Percentiles rank a stretch among this genome's conserved stretches.
Conservation (phyloP, 371 early-diverging fungal genomes). For the Syncephalis plumigaleata region DNA sequence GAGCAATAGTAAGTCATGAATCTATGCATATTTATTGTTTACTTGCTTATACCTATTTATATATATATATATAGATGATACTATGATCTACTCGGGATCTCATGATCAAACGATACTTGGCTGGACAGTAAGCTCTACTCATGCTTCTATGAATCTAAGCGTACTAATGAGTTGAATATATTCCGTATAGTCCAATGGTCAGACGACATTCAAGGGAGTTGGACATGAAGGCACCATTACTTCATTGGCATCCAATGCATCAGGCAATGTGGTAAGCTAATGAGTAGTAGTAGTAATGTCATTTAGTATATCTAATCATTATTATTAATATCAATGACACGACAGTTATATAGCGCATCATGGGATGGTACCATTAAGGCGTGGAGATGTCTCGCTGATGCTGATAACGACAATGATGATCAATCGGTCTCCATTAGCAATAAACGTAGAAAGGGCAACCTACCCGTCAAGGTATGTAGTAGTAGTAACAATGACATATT, state of each 20-base stretch:
- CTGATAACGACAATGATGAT: constrained; percentile 30
- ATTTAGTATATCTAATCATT: no score
- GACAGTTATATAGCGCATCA: constrained; percentile 62
- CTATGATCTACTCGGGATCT: constrained; percentile 6
- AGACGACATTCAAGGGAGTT: constrained; percentile 44
- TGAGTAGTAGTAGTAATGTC: no score
- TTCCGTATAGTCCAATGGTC: background rate
- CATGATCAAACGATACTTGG: constrained; percentile 9
- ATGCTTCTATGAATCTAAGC: no score
- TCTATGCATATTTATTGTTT: no score
- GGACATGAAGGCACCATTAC: constrained; percentile 57
- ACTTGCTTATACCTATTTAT: background rate
- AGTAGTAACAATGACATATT: background rate
- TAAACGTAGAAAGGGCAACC: constrained; percentile 22
- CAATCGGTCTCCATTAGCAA: constrained; percentile 24
- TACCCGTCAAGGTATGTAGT: constrained; percentile 23
- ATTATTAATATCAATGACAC: background rate
- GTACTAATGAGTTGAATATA: no score
- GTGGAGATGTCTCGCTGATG: constrained; percentile 44
- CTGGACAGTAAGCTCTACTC: constrained; percentile 4
- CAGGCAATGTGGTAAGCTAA: constrained; percentile 7
- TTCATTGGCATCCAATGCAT: constrained; percentile 13
- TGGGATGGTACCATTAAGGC: constrained; percentile 61
- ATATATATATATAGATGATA: background rate
- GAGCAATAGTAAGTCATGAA: constrained; percentile 14